A percentile compares a stretch with the other conserved stretches of the same genome.
phyloP scores from a whole-genome alignment of 768 basidiomycete genomes.

The Pulveroboletus sp. region DNA sequence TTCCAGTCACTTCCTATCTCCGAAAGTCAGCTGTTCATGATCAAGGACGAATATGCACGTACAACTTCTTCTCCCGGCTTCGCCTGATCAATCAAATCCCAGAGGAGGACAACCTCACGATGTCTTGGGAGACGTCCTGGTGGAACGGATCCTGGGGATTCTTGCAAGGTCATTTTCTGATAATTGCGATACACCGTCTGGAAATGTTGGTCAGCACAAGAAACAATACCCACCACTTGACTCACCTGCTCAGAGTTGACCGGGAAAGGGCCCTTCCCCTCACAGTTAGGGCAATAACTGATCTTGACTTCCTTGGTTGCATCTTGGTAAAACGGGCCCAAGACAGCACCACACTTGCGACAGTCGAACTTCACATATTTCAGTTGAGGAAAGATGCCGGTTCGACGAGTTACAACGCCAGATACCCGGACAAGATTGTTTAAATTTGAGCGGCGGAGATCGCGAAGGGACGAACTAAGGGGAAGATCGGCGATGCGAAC shows the following conservation, averaged over 20 bases:
- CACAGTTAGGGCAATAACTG: slow-evolving; percentile 91
- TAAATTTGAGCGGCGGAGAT: slow-evolving; percentile 85
- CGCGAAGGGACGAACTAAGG: slow-evolving; percentile 82
- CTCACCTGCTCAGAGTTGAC: slow-evolving; percentile 94
- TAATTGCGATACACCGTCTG: slow-evolving; percentile 98
- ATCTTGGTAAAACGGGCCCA: slow-evolving; percentile 98
- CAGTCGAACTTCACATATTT: slow-evolving; percentile 99
- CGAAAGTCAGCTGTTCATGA: slow-evolving; percentile 2
- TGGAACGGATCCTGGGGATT: slow-evolving; percentile 96
- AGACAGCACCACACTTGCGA: slow-evolving; percentile 84
- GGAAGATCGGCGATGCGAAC: slow-evolving; percentile 95
- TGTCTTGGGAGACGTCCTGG: slow-evolving; percentile 96
- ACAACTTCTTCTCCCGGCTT: slow-evolving; percentile 99
- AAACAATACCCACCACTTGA: background rate
- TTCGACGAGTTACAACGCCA: slow-evolving; percentile 93
- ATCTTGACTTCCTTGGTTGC: slow-evolving; percentile 90
- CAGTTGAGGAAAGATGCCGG: slow-evolving; percentile 97
- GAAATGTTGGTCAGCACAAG: background rate
- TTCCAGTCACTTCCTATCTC: slow-evolving; percentile 88
- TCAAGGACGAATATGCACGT: slow-evolving; percentile 28
- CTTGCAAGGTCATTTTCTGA: slow-evolving; percentile 97
- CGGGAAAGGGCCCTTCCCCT: slow-evolving; percentile 90
- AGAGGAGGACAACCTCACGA: slow-evolving; percentile 92
- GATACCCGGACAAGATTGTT: slow-evolving; percentile 94
- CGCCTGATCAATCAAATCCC: slow-evolving; percentile 97